A percentile compares a stretch with the other conserved stretches of the same genome.
Evolutionary conservation across 768 basidiomycete genomes (phyloP).

Genomic region (Mycena kentingensis): DNA sequence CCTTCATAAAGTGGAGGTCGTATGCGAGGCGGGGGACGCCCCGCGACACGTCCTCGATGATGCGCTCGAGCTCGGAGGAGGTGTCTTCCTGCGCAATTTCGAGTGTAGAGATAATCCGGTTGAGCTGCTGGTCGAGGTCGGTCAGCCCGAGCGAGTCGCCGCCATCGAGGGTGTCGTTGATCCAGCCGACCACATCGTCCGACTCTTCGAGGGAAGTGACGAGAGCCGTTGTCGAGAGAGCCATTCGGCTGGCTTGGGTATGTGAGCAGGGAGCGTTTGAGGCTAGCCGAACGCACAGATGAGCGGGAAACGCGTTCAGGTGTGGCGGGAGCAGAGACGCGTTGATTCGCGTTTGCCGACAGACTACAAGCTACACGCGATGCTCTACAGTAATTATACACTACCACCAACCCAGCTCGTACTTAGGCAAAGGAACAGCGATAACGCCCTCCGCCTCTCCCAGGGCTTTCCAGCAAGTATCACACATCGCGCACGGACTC

Average conservation of each 20-base stretch:
- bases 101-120: constrained; percentile 73
- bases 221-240: constrained; percentile 41
- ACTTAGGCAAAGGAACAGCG: constrained; percentile 54
- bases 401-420: constrained; percentile 40
- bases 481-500: constrained; percentile 75
- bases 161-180: constrained; percentile 60
- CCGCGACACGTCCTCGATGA: constrained; percentile 91
- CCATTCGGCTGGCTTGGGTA: background rate
- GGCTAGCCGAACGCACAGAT: constrained; percentile 1
- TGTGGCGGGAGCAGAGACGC: background rate
- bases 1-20: constrained; percentile 97
- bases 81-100: constrained; percentile 90
- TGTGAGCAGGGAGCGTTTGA: background rate
- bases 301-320: background rate
- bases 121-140: constrained; percentile 72
- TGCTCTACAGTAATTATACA: no score
- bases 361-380: no score
- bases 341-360: no score
- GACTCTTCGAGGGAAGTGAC: constrained; percentile 60
- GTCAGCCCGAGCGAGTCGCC: constrained; percentile 44
- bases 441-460: constrained; percentile 51
- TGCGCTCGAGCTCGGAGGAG: constrained; percentile 79
- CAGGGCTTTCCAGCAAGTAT: constrained; percentile 72
- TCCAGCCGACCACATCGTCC: constrained; percentile 67
- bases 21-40: constrained; percentile 89